phyloP scores from a whole-genome alignment of 1,284 basidiomycete genomes.

The Apiotrichum siamense region DNA sequence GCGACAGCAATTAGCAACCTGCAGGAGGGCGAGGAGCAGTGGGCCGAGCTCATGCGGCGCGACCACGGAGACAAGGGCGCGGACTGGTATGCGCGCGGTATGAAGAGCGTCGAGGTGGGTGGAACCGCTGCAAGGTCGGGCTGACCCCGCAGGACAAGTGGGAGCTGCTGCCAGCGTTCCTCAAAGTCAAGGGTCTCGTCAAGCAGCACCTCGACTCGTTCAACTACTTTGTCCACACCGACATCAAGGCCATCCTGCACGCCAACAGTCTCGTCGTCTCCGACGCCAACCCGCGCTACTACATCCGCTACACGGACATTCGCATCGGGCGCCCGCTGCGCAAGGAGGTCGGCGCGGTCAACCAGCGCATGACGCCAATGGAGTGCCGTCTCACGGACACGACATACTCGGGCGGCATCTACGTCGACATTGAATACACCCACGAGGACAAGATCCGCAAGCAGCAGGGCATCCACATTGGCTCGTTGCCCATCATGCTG shows the following conservation, averaged over 20 bases:
- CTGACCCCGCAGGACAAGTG: conserved; percentile 75
- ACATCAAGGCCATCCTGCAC: conserved; percentile 92
- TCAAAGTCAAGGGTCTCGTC: conserved; percentile 95
- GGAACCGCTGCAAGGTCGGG: neutral
- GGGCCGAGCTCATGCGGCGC: conserved; percentile 44
- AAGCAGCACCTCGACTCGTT: conserved; percentile 99
- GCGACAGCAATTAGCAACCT: conserved; percentile 7
- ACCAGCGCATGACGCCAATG: conserved; percentile 80
- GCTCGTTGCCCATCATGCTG: conserved; percentile 93
- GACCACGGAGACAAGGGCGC: conserved; percentile 30
- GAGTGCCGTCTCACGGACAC: conserved; percentile 96
- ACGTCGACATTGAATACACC: conserved; percentile 93
- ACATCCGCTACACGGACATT: conserved; percentile 95
- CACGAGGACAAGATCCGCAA: conserved; percentile 85
- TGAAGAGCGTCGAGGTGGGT: conserved; percentile 53
- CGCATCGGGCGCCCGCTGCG: conserved; percentile 85
- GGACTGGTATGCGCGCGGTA: conserved; percentile 47
- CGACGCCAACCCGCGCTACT: conserved; percentile 95
- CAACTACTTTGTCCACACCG: conserved; percentile 98
- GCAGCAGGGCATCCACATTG: conserved; percentile 78
- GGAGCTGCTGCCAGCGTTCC: conserved; percentile 87
- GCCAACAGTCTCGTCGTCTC: conserved; percentile 91
- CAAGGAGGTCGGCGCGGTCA: conserved; percentile 62
- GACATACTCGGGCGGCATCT: conserved; percentile 89
- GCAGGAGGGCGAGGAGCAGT: conserved; percentile 38